Evolutionary conservation across 495 filamentous ascomycete species (phyloP).

Genomic region (Penicillium odoratum): DNA sequence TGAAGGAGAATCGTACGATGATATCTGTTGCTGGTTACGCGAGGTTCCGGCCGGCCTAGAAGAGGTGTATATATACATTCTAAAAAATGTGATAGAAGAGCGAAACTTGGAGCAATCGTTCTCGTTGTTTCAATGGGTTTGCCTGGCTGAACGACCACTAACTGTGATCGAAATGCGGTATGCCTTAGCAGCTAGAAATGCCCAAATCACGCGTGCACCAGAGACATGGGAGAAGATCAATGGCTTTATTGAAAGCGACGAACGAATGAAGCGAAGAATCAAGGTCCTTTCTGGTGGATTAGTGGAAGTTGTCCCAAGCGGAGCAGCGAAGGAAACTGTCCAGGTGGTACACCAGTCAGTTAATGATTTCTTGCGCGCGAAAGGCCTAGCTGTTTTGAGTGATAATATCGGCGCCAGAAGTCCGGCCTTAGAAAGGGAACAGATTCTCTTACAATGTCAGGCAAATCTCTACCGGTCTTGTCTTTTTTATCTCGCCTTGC

Average conservation of each 20-base stretch:
- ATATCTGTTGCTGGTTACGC: constrained; percentile 11
- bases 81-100: constrained; percentile 9
- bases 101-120: constrained; percentile 7
- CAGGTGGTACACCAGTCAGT: constrained; percentile 23
- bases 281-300: constrained; percentile 18
- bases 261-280: constrained; percentile 10
- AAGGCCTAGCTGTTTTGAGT: constrained; percentile 19
- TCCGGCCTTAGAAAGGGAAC: not conserved
- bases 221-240: constrained; percentile 3
- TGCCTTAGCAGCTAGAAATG: constrained; percentile 9
- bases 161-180: constrained; percentile 20
- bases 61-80: constrained; percentile 15
- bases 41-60: constrained; percentile 7
- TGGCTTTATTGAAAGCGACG: constrained; percentile 12
- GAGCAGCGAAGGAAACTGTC: not conserved
- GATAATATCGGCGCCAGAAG: constrained; percentile 4
- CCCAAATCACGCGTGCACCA: not conserved
- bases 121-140: constrained; percentile 17
- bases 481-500: constrained; percentile 10
- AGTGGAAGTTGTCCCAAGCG: constrained; percentile 8
- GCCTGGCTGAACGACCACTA: constrained; percentile 18
- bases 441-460: constrained; percentile 8
- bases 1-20: constrained; percentile 9
- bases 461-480: constrained; percentile 13
- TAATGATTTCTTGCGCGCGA: constrained; percentile 17